Evolutionary conservation across 106 monocot species (phyloP), one percentile per base, ranked within the genome.

Genomic region (Posidonia australis): DNA sequence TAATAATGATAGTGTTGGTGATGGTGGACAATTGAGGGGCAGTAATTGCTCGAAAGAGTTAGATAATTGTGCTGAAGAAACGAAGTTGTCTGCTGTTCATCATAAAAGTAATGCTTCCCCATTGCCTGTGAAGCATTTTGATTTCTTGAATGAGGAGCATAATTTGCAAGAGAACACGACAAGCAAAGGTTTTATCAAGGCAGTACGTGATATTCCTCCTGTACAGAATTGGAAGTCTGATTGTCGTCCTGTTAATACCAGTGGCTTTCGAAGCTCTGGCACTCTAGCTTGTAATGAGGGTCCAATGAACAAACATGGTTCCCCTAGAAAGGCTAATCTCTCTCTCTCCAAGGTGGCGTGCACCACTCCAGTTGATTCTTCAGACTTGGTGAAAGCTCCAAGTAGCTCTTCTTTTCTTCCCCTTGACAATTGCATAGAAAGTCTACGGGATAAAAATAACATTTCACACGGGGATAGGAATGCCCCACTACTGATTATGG

Each of bases 101-200:
- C 53, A 72, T 17, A 51, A 65, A 9, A 68, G 46, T 47, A 56
- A 82, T 2, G 69, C 43, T 44, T 98, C 98, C 23, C 98, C 90
- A 7, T 54, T 98, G 67, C 91, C 98, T 42, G 82, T 98, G 54
- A 91, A 82, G 71, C 91, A 98, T 71, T 81, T 98, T 72, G 87
- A 98, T 48, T 98, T 98, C 54, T 62, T 67, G n/a, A 70, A 65
- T 43, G 98, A 91, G 45, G 77, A 60, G 29, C 78, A 65, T 47
- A 71, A 55, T 25, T 48, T 56, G 12, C 53, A 57, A 26, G 51
- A 68, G 25, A 66, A 66, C 23, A 68, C 46, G 58, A 31, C 47
- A 46, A 21, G 13, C 46, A 11, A 30, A 13, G 5, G 28, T n/a
- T 21, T 28, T 23, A 12, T 22, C 3, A 30, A 60, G 7, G 51